phyloP scores from a whole-genome alignment of 75 land plant species.

The Larix kaempferi region DNA sequence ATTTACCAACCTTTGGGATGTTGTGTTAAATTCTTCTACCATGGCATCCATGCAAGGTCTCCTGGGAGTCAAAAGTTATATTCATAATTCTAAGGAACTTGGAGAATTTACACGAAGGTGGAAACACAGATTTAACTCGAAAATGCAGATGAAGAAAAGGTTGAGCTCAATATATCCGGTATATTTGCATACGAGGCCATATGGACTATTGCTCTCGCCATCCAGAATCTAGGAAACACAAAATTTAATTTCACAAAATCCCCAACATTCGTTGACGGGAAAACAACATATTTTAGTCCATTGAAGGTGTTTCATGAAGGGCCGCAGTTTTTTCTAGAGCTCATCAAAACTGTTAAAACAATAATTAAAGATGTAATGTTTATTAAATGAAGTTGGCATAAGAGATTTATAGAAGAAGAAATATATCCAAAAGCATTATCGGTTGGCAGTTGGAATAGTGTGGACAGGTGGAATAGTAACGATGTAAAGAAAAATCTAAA shows the following conservation, averaged over 20 bases:
- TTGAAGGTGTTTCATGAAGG: background rate
- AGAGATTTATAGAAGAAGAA: no score
- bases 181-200: conserved; percentile 56
- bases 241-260: background rate
- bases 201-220: conserved; percentile 18
- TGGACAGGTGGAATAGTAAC: no score
- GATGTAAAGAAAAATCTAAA: no score
- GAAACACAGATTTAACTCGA: conserved; percentile 19
- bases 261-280: background rate
- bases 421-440: no score
- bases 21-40: background rate
- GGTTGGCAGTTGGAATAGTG: no score
- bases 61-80: background rate
- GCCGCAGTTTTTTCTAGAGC: conserved; percentile 5
- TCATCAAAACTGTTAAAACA: no score
- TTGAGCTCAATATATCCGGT: conserved; percentile 16
- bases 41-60: background rate
- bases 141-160: background rate
- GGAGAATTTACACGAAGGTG: conserved; percentile 22
- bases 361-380: no score
- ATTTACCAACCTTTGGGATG: conserved; percentile 1
- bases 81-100: conserved; percentile 26
- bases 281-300: background rate
- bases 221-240: background rate
- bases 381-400: no score